These are phyloP conservation scores for Discostella stelligera DNA, from an alignment of 352 stramenopile species.

Conservation along the genomic window DNA sequence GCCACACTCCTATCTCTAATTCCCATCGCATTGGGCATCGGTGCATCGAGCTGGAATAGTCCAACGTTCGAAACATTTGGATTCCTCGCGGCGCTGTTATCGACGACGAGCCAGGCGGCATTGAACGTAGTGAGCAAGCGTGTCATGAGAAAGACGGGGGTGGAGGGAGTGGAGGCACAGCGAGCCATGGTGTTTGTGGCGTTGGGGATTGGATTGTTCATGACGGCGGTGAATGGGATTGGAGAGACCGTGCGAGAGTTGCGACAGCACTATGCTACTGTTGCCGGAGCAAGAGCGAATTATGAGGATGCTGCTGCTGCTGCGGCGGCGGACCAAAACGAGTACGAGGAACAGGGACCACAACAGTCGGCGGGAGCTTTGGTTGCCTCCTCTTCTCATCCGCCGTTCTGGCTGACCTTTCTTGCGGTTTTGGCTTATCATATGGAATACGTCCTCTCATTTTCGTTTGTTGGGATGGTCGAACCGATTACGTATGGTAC, in stretches of 20 bases:
- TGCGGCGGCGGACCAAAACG: not conserved
- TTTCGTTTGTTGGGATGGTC: slow-evolving; percentile 74
- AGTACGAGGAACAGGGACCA: not conserved
- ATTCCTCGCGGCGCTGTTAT: slow-evolving; percentile 60
- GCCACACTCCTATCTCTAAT: slow-evolving; percentile 59
- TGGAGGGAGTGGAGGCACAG: slow-evolving; percentile 58
- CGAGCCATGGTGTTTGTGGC: slow-evolving; percentile 65
- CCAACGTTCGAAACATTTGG: slow-evolving; percentile 70
- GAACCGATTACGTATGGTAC: slow-evolving; percentile 72
- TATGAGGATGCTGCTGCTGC: not conserved
- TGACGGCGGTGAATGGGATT: slow-evolving; percentile 36
- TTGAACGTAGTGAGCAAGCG: slow-evolving; percentile 69
- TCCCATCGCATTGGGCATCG: slow-evolving; percentile 72
- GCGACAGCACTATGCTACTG: not conserved
- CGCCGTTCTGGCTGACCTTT: slow-evolving; percentile 55
- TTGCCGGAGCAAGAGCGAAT: not conserved
- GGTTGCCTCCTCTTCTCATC: slow-evolving; percentile 12
- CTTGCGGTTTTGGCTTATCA: slow-evolving; percentile 67
- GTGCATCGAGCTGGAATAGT: slow-evolving; percentile 66
- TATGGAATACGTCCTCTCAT: slow-evolving; percentile 75
- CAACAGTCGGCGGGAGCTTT: slow-evolving; percentile 7
- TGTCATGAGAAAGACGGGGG: slow-evolving; percentile 53
- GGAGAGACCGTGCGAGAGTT: slow-evolving; percentile 29
- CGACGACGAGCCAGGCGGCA: slow-evolving; percentile 59
- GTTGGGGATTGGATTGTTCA: slow-evolving; percentile 49